Conservation (phyloP, 129 eudicot species). For the Heracleum sosnowskyi region DNA sequence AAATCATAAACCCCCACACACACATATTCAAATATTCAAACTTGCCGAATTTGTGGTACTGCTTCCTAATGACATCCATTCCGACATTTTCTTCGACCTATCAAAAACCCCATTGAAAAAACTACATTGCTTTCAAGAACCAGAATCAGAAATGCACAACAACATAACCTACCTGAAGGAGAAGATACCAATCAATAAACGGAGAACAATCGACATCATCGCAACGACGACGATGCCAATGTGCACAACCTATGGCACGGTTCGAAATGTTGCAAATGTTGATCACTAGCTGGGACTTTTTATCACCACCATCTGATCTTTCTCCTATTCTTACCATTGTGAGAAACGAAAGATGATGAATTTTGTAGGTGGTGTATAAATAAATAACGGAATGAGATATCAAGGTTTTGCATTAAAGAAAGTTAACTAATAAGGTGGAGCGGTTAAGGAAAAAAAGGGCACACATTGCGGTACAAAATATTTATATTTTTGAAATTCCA, state of each 20-base stretch:
- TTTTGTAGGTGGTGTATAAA: background rate
- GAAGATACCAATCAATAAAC: conserved; percentile 69
- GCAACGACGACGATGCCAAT: conserved; percentile 20
- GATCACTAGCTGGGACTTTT: conserved; percentile 42
- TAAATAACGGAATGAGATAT: background rate
- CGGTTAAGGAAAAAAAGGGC: conserved; percentile 45
- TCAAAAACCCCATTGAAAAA: conserved; percentile 4
- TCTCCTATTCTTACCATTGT: conserved; percentile 20
- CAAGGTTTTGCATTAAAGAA: conserved; percentile 9
- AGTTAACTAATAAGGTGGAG: conserved; percentile 32
- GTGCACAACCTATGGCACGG: conserved; percentile 30
- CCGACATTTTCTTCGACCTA: conserved; percentile 67
- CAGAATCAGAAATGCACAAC: background rate
- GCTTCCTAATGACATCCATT: conserved; percentile 43
- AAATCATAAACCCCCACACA: background rate
- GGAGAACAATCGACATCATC: conserved; percentile 17
- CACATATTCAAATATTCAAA: background rate
- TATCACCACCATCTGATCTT: conserved; percentile 11
- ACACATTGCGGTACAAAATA: conserved; percentile 10
- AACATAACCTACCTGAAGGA: conserved; percentile 45
- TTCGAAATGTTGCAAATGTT: conserved; percentile 44
- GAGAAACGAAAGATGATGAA: background rate
- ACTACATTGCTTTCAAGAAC: background rate
- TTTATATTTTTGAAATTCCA: background rate
- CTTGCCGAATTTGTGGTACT: conserved; percentile 65